Evolutionary conservation across 805 yeast genomes (phyloP).

Genomic region (Pichia kluyveri): DNA sequence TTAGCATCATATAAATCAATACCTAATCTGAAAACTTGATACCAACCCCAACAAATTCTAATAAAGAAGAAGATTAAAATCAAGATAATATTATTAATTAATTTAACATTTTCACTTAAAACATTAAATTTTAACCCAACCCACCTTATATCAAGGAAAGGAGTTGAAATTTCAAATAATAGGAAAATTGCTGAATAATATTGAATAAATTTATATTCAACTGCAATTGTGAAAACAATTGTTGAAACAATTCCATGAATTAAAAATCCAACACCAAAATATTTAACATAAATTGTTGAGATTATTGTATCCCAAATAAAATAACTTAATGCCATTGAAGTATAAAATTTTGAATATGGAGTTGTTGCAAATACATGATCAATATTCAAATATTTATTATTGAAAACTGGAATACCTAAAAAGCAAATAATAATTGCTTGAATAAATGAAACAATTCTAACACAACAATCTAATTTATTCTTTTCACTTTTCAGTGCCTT

Average conservation of each 20-base stretch:
- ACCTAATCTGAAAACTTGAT: conserved; percentile 22
- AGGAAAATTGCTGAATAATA: conserved; percentile 28
- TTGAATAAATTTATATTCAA: conserved; percentile 21
- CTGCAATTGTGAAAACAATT: conserved; percentile 21
- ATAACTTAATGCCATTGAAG: conserved; percentile 25
- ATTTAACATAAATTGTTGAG: conserved; percentile 19
- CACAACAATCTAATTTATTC: conserved; percentile 21
- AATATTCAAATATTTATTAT: conserved; percentile 19
- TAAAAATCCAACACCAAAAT: conserved; percentile 28
- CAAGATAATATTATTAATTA: conserved; percentile 26
- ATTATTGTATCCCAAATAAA: conserved; percentile 29
- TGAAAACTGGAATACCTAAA: conserved; percentile 23
- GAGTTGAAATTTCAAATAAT: conserved; percentile 30
- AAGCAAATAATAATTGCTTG: conserved; percentile 25
- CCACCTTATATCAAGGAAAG: conserved; percentile 30
- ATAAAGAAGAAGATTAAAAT: conserved; percentile 27
- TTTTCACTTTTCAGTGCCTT: conserved; percentile 12
- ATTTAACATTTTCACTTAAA: conserved; percentile 21
- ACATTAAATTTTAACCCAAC: conserved; percentile 25
- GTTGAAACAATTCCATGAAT: conserved; percentile 29
- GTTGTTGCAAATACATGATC: conserved; percentile 27
- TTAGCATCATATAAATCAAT: conserved; percentile 21
- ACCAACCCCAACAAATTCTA: conserved; percentile 32
- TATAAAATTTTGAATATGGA: conserved; percentile 26
- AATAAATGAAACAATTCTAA: conserved; percentile 26